Conservation (phyloP, 805 yeast species). For the Wickerhamiella cacticola region DNA sequence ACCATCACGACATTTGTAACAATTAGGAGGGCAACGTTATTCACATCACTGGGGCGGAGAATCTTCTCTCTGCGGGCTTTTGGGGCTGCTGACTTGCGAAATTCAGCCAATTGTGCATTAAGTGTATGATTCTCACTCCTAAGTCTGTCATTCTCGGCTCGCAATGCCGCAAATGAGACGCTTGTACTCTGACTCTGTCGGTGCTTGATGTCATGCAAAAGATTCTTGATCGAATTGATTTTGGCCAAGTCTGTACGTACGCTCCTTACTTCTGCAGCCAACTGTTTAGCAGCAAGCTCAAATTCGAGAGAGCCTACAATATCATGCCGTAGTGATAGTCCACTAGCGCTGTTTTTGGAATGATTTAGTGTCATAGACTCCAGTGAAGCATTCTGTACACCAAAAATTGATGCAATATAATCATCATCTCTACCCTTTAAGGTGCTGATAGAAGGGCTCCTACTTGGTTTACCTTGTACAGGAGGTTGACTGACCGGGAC, state of each 20-base stretch:
- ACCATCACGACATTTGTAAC: slow-evolving; percentile 21
- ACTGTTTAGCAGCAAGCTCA: slow-evolving; percentile 28
- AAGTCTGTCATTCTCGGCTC: slow-evolving; percentile 23
- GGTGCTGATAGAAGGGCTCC: slow-evolving; percentile 11
- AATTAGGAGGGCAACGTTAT: slow-evolving; percentile 20
- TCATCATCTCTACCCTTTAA: slow-evolving; percentile 7
- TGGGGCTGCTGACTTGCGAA: slow-evolving; percentile 3
- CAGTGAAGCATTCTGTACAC: slow-evolving; percentile 26
- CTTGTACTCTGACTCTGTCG: slow-evolving; percentile 21
- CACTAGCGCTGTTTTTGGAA: slow-evolving; percentile 27
- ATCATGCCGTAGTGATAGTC: slow-evolving; percentile 27
- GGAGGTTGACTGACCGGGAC: slow-evolving; percentile 6
- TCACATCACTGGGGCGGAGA: slow-evolving; percentile 14
- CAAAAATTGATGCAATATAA: slow-evolving; percentile 25
- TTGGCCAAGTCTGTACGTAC: slow-evolving; percentile 29
- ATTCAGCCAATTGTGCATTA: slow-evolving; percentile 11
- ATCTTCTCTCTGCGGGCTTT: slow-evolving; percentile 9
- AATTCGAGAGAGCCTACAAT: slow-evolving; percentile 24
- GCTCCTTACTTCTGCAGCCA: slow-evolving; percentile 27
- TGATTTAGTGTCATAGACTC: slow-evolving; percentile 29
- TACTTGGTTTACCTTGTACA: neutral
- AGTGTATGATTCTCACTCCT: slow-evolving; percentile 17
- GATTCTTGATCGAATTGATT: slow-evolving; percentile 23
- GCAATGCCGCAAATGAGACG: slow-evolving; percentile 25
- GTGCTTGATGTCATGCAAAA: slow-evolving; percentile 25